Percentiles rank a stretch among this genome's conserved stretches.
Conservation (phyloP, 805 yeast species). For the Ogataea wickerhamii region DNA sequence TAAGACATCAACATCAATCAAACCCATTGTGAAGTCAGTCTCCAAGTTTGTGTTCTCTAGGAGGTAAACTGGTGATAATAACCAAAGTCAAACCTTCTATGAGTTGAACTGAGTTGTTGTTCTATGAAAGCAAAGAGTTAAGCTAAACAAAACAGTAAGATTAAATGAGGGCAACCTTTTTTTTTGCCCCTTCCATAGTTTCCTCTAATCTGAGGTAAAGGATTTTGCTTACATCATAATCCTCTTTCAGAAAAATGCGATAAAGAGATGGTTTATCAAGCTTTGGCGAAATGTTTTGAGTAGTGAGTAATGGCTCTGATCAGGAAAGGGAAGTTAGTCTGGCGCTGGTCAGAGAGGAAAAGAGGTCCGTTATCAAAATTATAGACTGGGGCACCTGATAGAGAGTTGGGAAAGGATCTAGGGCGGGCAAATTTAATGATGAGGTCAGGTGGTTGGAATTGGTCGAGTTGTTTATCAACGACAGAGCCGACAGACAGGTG, state of each 20-base stretch:
- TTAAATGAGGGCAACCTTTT: too few relatives aligned
- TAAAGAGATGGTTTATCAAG: too few relatives aligned
- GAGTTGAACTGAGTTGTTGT: too few relatives aligned
- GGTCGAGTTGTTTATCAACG: constrained; percentile 13
- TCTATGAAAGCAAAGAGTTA: too few relatives aligned
- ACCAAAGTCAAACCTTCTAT: too few relatives aligned
- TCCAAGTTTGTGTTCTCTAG: too few relatives aligned
- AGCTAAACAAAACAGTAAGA: too few relatives aligned
- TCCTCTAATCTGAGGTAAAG: too few relatives aligned
- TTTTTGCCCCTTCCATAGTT: too few relatives aligned
- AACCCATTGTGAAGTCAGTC: neutral
- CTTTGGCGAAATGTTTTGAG: constrained; percentile 1
- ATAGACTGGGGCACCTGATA: constrained; percentile 22
- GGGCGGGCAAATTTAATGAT: constrained; percentile 18
- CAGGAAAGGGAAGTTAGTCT: constrained; percentile 16
- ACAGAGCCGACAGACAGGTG: constrained; percentile 4
- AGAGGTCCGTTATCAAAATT: constrained; percentile 12
- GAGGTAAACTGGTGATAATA: too few relatives aligned
- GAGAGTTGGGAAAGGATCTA: constrained; percentile 11
- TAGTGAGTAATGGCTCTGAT: constrained; percentile 10
- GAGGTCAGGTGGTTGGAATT: constrained; percentile 17
- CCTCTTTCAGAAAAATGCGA: too few relatives aligned
- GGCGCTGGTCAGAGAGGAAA: constrained; percentile 5
- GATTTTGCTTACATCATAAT: too few relatives aligned
- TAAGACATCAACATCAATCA: neutral